Evolutionary conservation across 495 filamentous ascomycete species (phyloP).

Genomic region (Elaphomyces granulatus): DNA sequence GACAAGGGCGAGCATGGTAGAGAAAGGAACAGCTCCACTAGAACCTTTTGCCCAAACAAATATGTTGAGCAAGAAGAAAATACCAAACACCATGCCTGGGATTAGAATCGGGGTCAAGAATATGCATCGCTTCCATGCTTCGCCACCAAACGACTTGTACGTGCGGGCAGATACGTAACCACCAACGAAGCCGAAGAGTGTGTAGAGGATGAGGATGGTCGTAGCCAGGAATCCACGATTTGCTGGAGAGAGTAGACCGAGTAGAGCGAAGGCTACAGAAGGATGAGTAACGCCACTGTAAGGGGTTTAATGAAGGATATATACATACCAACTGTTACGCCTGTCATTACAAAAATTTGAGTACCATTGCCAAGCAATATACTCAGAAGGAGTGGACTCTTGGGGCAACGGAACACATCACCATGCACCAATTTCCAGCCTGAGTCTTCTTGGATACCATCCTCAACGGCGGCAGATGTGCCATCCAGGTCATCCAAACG

Average conservation of each 20-base stretch:
- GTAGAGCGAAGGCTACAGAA: conserved; percentile 56
- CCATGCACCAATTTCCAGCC: conserved; percentile 98
- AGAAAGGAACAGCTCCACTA: conserved; percentile 88
- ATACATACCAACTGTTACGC: conserved; percentile 58
- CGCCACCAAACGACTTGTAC: conserved; percentile 87
- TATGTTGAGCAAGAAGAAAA: conserved; percentile 88
- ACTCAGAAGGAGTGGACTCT: conserved; percentile 67
- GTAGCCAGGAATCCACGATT: conserved; percentile 88
- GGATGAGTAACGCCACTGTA: conserved; percentile 1
- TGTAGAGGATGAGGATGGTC: conserved; percentile 84
- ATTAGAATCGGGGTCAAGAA: conserved; percentile 72
- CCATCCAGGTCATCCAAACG: conserved; percentile 72
- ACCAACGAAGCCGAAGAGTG: conserved; percentile 80
- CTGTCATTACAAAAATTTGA: conserved; percentile 95
- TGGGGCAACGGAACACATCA: conserved; percentile 86
- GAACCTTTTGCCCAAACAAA: conserved; percentile 88
- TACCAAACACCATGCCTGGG: conserved; percentile 71
- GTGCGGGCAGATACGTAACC: conserved; percentile 79
- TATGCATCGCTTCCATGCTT: conserved; percentile 89
- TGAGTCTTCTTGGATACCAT: conserved; percentile 92
- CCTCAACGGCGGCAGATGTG: conserved; percentile 58
- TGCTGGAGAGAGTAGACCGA: conserved; percentile 88
- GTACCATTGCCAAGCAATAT: conserved; percentile 86
- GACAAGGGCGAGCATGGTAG: conserved; percentile 87
- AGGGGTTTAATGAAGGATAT: conserved; percentile 6